A percentile compares a stretch with the other conserved stretches of the same genome.
These are phyloP conservation scores for Thraustotheca clavata DNA, from an alignment of 352 stramenopile species.

Conservation along the genomic window DNA sequence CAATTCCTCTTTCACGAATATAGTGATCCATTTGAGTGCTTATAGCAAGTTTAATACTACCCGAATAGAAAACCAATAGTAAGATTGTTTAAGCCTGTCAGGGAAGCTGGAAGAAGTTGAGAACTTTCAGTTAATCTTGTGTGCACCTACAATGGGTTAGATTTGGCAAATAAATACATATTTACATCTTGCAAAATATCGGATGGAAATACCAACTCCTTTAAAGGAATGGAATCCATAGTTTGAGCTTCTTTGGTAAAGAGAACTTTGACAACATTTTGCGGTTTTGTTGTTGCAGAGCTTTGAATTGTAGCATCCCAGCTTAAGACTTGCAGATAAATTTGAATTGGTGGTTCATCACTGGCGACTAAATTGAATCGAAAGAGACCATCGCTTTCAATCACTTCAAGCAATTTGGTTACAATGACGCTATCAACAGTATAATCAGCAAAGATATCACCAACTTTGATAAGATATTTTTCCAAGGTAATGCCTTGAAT, in stretches of 20 bases:
- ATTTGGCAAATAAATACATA: neutral
- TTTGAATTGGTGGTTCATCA: constrained; percentile 21
- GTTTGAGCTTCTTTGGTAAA: constrained; percentile 24
- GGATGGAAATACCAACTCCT: neutral
- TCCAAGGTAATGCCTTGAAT: neutral
- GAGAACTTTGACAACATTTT: constrained; percentile 59
- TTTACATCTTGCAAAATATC: neutral
- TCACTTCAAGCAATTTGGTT: constrained; percentile 52
- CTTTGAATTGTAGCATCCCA: constrained; percentile 60
- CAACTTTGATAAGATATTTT: neutral
- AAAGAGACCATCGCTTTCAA: constrained; percentile 66
- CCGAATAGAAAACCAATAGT: constrained; percentile 18
- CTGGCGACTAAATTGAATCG: constrained; percentile 28
- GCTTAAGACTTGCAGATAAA: constrained; percentile 45
- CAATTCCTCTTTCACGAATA: too few relatives aligned
- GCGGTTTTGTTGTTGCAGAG: constrained; percentile 26
- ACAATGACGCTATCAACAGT: constrained; percentile 63
- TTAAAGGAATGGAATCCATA: neutral
- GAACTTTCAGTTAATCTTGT: neutral
- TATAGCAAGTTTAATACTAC: neutral
- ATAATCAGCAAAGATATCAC: constrained; percentile 59
- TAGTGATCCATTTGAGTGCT: too few relatives aligned
- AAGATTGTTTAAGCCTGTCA: constrained; percentile 6
- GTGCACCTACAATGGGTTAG: neutral
- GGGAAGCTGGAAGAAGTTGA: neutral